These are phyloP conservation scores for Cladochytrium replicatum DNA, from an alignment of 192 early-diverging fungal species.

Conservation along the genomic window DNA sequence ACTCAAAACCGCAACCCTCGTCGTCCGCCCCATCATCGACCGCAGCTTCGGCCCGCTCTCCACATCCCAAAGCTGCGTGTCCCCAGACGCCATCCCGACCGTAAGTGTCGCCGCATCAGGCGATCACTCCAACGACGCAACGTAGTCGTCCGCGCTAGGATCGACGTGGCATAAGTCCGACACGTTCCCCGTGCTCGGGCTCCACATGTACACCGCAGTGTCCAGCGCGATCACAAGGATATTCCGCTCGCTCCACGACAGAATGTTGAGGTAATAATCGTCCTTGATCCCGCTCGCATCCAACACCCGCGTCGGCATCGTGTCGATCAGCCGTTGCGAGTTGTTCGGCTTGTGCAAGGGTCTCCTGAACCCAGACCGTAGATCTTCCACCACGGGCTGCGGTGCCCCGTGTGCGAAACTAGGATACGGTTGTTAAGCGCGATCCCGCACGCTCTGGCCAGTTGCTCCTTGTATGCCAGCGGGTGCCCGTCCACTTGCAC, in stretches of 20 bases:
- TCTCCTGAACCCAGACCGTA: no score
- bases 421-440: constrained; percentile 72
- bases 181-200: constrained; percentile 38
- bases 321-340: constrained; percentile 71
- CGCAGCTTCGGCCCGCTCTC: constrained; percentile 63
- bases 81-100: constrained; percentile 66
- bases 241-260: constrained; percentile 42
- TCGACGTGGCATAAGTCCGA: constrained; percentile 29
- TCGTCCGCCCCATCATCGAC: constrained; percentile 70
- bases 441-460: constrained; percentile 74
- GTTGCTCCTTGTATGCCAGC: constrained; percentile 65
- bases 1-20: constrained; percentile 72
- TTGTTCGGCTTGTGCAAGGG: no score
- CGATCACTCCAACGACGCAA: constrained; percentile 30
- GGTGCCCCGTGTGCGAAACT: constrained; percentile 70
- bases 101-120: constrained; percentile 38
- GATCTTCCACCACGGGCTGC: constrained; percentile 31
- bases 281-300: constrained; percentile 77
- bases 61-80: constrained; percentile 85
- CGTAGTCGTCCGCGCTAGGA: constrained; percentile 16
- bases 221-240: constrained; percentile 41
- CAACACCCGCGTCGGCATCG: constrained; percentile 68
- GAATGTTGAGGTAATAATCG: constrained; percentile 38
- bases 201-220: constrained; percentile 43
- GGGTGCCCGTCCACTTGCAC: no score